phyloP scores from a whole-genome alignment of 1,284 basidiomycete genomes.

The Trichosporon coremiiforme region DNA sequence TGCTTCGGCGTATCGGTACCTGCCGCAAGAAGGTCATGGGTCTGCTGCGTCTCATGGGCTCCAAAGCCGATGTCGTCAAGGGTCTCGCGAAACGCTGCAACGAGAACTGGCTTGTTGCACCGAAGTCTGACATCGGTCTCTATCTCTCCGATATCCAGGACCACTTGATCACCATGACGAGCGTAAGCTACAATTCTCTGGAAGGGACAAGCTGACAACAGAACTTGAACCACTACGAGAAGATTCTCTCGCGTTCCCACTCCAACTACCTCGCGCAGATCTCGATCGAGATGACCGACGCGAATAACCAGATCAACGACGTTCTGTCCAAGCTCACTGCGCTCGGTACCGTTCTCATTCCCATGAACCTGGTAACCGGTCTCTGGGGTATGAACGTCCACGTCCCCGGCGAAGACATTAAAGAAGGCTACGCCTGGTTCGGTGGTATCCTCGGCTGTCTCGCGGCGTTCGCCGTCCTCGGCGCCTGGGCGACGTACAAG shows the following conservation, averaged over 20 bases:
- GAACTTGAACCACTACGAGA: constrained; percentile 98
- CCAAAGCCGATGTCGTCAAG: constrained; percentile 99
- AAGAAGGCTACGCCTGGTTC: constrained; percentile 69
- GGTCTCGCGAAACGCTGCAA: constrained; percentile 95
- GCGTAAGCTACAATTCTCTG: neutral
- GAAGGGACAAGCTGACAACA: constrained; percentile 57
- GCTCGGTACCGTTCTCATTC: constrained; percentile 93
- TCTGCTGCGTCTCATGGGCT: constrained; percentile 88
- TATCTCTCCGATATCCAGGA: constrained; percentile 95
- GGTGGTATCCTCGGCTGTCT: constrained; percentile 76
- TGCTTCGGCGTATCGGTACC: constrained; percentile 86
- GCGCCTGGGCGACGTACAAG: constrained; percentile 70
- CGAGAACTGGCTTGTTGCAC: constrained; percentile 98
- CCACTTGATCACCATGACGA: constrained; percentile 98
- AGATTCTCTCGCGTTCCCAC: constrained; percentile 96
- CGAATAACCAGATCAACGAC: constrained; percentile 99
- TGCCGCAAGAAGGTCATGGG: constrained; percentile 99
- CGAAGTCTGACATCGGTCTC: constrained; percentile 95
- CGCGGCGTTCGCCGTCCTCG: constrained; percentile 73
- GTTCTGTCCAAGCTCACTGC: constrained; percentile 98
- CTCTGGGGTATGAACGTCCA: constrained; percentile 54
- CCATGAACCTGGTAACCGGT: constrained; percentile 94
- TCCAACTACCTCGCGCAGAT: constrained; percentile 99
- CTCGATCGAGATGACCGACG: constrained; percentile 98
- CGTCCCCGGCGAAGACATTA: constrained; percentile 77